Conservation (phyloP, 139 green algal genomes). For the Chlamydomonas schloesseri region DNA sequence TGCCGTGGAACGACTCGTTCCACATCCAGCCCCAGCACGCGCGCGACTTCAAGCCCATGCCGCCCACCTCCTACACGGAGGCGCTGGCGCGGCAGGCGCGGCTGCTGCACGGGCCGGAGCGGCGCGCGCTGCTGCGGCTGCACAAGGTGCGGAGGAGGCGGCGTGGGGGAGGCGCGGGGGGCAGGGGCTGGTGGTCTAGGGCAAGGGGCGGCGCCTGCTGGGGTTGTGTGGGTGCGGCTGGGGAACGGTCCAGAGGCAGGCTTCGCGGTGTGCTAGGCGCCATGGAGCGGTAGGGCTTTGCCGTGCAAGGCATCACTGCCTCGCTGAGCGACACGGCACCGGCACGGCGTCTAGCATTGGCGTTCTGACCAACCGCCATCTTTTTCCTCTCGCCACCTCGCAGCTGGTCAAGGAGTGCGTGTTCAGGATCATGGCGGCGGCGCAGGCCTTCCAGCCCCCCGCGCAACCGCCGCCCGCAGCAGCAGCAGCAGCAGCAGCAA, state of each 20-base stretch:
- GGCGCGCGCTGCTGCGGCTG: slow-evolving; percentile 45
- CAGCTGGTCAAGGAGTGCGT: slow-evolving; percentile 41
- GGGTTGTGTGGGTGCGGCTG: too few species aligned
- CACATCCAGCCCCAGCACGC: slow-evolving; percentile 45
- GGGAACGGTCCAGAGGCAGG: too few species aligned
- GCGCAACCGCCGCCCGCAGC: background rate
- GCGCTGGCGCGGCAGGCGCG: slow-evolving; percentile 62
- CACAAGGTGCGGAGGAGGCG: slow-evolving; percentile 59
- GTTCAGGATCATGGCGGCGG: slow-evolving; percentile 10
- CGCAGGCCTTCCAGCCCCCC: slow-evolving; percentile 21
- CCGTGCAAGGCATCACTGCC: too few species aligned
- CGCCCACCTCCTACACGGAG: slow-evolving; percentile 59
- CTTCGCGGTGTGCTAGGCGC: too few species aligned
- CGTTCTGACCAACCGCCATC: background rate
- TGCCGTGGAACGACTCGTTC: slow-evolving; percentile 47
- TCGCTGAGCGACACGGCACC: too few species aligned
- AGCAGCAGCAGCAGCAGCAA: background rate
- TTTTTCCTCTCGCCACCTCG: background rate
- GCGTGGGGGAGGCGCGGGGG: too few species aligned
- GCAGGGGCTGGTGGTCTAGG: background rate
- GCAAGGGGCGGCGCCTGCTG: too few species aligned
- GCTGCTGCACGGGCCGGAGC: slow-evolving; percentile 61
- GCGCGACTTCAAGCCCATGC: slow-evolving; percentile 46
- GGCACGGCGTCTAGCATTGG: too few species aligned
- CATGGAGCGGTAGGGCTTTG: too few species aligned